Base-by-base conservation (phyloP, 768 basidiomycete genomes). In the Tylopilus plumbeoviolaceoides region DNA sequence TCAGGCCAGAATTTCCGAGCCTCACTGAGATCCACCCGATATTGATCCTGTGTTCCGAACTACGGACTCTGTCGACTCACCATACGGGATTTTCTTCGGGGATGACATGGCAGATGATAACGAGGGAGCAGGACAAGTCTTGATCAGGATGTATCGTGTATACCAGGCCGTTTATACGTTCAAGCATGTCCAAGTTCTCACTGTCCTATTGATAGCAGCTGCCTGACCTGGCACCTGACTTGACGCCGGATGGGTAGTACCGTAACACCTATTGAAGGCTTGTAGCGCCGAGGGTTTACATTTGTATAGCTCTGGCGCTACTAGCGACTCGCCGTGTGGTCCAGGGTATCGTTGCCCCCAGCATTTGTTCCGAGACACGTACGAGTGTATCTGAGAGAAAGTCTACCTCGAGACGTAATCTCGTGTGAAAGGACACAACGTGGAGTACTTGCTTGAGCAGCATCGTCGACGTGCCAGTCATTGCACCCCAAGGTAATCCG, bases 1-100 rank as follows among this genome's bases (percentile, higher is more conserved):
- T 74, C 25, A 77, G 59, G 14, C 80, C 80, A 0, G 75, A 77
- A 35, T 70, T 72, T 18, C 80, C 80, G 18, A 76, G 70, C 43
- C 73, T 72, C 17, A 69, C 75, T 77, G 48, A 43, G 36, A 36
- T 51, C 21, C 43, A 12, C 12, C 4, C 2, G 42, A 46, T 40
- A 44, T 54, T 7, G 38, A 51, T 9, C 30, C 8, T 7, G 10
- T n/a, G 10, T 20, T 35, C 23, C 25, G 12, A 46, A 12, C 44
- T 14, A 35, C 27, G 5, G 5, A 31, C 7, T 14, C 27, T 23
- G 7, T 33, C 36, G 17, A 50, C 69, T 61, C 56, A 73, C 72
- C 69, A 41, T 71, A 73, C 4, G 68, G 67, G 46, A 71, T 39
- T 28, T 60, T 70, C 59, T 50, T 69, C 3, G 47, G 27, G 50